phyloP scores from a whole-genome alignment of 129 eudicot genomes.

The Helianthus tuberosus region DNA sequence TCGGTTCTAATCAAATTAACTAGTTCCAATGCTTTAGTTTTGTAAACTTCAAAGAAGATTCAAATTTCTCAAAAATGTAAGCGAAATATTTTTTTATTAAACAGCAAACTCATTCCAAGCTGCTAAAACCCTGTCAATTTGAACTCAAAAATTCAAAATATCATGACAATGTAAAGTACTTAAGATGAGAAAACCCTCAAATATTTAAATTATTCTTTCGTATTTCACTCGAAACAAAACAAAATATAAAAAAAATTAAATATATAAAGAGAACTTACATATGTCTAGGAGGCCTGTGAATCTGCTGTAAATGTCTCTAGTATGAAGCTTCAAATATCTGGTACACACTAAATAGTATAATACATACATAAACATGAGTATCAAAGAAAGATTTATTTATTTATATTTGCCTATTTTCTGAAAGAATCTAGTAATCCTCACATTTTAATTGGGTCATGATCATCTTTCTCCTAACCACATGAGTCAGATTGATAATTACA shows the following conservation, averaged over 20 bases:
- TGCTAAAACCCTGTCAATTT: neutral
- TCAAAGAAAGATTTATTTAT: neutral
- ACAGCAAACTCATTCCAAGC: neutral
- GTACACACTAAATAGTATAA: neutral
- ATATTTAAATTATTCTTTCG: neutral
- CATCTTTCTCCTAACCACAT: neutral
- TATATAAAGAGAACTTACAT: neutral
- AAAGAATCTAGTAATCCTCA: neutral
- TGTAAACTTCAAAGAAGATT: no score
- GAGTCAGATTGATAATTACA: neutral
- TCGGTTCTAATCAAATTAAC: neutral
- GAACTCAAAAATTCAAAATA: no score
- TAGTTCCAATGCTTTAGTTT: no score
- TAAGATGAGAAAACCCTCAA: neutral
- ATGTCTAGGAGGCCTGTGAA: neutral
- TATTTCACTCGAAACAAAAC: no score
- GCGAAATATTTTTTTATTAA: neutral
- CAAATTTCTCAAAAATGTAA: neutral
- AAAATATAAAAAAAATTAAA: neutral
- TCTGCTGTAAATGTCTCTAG: neutral
- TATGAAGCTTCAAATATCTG: slow-evolving; percentile 11
- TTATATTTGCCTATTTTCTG: neutral
- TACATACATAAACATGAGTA: neutral
- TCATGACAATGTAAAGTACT: no score
- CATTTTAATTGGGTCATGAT: neutral